Percentiles rank a stretch among this genome's conserved stretches.
Evolutionary conservation across 495 filamentous ascomycete genomes (phyloP).

Genomic region (Astrothelium macrocarpum): DNA sequence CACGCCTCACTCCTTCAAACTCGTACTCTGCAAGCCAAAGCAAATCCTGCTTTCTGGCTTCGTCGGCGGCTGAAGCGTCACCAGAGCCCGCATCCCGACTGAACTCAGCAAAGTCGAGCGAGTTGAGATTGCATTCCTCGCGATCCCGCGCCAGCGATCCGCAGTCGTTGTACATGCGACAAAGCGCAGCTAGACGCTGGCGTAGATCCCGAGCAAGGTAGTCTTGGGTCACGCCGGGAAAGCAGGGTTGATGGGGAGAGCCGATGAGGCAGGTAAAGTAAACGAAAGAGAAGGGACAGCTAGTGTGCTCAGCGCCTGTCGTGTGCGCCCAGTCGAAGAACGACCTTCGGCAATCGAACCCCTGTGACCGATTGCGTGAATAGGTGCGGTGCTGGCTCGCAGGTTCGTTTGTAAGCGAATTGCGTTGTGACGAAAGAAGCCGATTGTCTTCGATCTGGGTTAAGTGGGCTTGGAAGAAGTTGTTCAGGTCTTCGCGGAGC

Average conservation of each 20-base stretch:
- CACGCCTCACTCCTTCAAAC: background rate
- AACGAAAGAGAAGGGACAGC: conserved; percentile 23
- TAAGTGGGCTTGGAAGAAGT: background rate
- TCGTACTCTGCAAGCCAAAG: background rate
- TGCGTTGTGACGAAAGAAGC: background rate
- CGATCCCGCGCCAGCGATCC: background rate
- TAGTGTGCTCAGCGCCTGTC: conserved; percentile 29
- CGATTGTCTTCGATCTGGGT: background rate
- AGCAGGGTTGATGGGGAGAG: background rate
- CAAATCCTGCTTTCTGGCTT: background rate
- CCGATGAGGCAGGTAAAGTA: background rate
- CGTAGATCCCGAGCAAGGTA: background rate
- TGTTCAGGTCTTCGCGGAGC: conserved; percentile 5
- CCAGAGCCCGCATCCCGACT: background rate
- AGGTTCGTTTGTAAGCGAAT: background rate
- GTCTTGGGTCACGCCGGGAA: background rate
- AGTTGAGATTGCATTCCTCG: background rate
- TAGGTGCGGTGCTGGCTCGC: background rate
- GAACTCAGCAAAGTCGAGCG: background rate
- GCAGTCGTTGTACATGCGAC: background rate
- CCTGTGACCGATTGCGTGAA: too few species aligned
- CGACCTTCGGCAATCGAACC: background rate
- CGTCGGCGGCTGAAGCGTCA: background rate
- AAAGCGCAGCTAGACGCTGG: background rate
- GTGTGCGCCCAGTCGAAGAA: conserved; percentile 28